Evolutionary conservation across 2,329 filamentous ascomycete genomes (phyloP), one percentile per base, ranked within the genome.

Genomic region (Diaporthe sp.): DNA sequence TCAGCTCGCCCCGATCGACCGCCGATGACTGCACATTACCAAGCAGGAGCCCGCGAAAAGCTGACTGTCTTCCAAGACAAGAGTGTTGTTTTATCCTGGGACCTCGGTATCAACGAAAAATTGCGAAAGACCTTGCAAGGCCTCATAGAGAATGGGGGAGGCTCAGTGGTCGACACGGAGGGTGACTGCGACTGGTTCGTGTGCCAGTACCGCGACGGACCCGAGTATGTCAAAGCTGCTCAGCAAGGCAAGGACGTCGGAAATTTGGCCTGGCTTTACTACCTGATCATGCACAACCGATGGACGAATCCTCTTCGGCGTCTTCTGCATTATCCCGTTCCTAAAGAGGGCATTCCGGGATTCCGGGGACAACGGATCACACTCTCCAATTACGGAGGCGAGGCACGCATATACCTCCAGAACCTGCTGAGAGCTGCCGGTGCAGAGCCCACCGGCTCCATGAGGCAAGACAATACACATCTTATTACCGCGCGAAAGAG

Each of bases 391-490:
- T 99, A 99, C 82, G 95, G 95, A 61, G 97, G 97, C 44, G 97
- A 99, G 83, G 95, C 97, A 22, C 92, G 97, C 63, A 92, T 95
- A 71, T 99, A 98, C 81, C 89, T 99, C 6, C 96, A 98, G 84
- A 98, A 98, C 79, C 89, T 99, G 51, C 94, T 98, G 80, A 92
- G 88, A 76, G 95, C 95, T 34, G 89, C 93, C 22, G 97, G 97
- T 22, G 96, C 94, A 12, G 93, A 94, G 77, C 98, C 95, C 82
- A 99, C 97, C 42, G 98, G 97, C 85, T 97, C 95, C 0, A 94
- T 99, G 92, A 97, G 95, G 83, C 92, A 94, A 79, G 95, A 98
- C 77, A 98, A 99, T 83, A 98, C 96, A 0, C 97, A 99, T 85
- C 90, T 99, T 0, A 93, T 99, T 80, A 98, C 96, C 0, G 97